Conservation (phyloP, 495 filamentous ascomycete genomes). For the Cladorrhinum samala region DNA sequence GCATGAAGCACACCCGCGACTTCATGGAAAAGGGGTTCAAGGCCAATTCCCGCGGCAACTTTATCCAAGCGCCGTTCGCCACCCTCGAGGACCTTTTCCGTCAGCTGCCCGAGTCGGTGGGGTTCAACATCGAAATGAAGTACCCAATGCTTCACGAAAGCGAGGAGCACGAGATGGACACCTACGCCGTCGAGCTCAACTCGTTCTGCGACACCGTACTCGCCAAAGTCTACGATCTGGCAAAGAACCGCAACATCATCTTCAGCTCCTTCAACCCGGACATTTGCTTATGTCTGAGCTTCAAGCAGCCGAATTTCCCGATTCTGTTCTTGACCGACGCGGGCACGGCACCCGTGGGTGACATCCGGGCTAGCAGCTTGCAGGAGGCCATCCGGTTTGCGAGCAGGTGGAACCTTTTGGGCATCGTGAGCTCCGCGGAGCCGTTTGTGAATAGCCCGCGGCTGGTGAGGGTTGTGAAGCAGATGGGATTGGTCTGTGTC, state of each 20-base stretch:
- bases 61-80: conserved; percentile 91
- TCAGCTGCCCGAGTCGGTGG: conserved; percentile 70
- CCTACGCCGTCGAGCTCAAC: conserved; percentile 94
- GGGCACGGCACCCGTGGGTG: conserved; percentile 66
- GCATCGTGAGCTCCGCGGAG: conserved; percentile 78
- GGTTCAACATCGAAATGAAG: conserved; percentile 99
- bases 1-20: conserved; percentile 95
- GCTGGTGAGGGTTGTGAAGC: conserved; percentile 93
- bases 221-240: conserved; percentile 68
- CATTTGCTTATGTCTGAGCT: conserved; percentile 84
- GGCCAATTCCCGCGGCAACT: conserved; percentile 84
- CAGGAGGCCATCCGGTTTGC: conserved; percentile 96
- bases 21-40: conserved; percentile 89
- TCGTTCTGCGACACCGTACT: conserved; percentile 94
- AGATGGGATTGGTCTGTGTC: conserved; percentile 90
- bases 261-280: conserved; percentile 98
- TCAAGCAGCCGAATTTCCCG: conserved; percentile 93
- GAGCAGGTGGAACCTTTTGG: conserved; percentile 86
- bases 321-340: conserved; percentile 92
- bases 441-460: conserved; percentile 82
- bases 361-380: conserved; percentile 84
- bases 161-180: conserved; percentile 95
- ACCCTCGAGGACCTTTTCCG: conserved; percentile 90
- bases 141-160: conserved; percentile 96
- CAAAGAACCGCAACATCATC: conserved; percentile 72